Percentiles rank a stretch among this genome's conserved stretches.
These are phyloP conservation scores for Trifolium dubium DNA, from an alignment of 306 rosid genomes.

Conservation along the genomic window DNA sequence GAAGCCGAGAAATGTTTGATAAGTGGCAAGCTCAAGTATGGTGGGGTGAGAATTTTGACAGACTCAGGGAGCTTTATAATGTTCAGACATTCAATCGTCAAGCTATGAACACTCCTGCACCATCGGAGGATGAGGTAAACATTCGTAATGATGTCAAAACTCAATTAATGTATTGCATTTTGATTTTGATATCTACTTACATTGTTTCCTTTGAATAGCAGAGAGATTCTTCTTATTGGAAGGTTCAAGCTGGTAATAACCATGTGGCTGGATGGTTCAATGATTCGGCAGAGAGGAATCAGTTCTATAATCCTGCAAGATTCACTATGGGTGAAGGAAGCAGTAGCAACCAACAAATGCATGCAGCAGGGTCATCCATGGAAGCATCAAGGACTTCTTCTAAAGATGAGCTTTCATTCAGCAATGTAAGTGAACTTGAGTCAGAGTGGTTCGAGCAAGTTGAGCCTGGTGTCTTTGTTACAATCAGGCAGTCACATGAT, in stretches of 20 bases:
- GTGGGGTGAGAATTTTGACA: conserved; percentile 97
- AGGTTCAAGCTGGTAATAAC: conserved; percentile 61
- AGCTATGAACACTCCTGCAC: conserved; percentile 73
- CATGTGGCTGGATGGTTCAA: conserved; percentile 55
- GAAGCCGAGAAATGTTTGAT: conserved; percentile 90
- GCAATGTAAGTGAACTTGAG: conserved; percentile 78
- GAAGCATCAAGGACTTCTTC: conserved; percentile 65
- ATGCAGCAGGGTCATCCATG: conserved; percentile 52
- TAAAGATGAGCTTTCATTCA: conserved; percentile 73
- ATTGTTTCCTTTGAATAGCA: conserved; percentile 40
- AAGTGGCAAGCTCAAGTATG: conserved; percentile 91
- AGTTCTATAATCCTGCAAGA: background rate
- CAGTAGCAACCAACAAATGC: conserved; percentile 5
- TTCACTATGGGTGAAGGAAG: conserved; percentile 37
- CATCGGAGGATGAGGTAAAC: conserved; percentile 87
- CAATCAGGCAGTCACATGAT: conserved; percentile 75
- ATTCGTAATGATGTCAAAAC: background rate
- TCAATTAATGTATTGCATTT: background rate
- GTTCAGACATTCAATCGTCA: conserved; percentile 79
- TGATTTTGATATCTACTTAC: background rate
- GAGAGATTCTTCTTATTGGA: conserved; percentile 66
- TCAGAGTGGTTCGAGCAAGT: conserved; percentile 90
- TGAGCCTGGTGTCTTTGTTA: conserved; percentile 85
- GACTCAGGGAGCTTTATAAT: conserved; percentile 89
- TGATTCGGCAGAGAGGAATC: conserved; percentile 54